A percentile compares a stretch with the other conserved stretches of the same genome.
Evolutionary conservation across 2,329 filamentous ascomycete genomes (phyloP).

Genomic region (Ploettnerulaceae sp.): DNA sequence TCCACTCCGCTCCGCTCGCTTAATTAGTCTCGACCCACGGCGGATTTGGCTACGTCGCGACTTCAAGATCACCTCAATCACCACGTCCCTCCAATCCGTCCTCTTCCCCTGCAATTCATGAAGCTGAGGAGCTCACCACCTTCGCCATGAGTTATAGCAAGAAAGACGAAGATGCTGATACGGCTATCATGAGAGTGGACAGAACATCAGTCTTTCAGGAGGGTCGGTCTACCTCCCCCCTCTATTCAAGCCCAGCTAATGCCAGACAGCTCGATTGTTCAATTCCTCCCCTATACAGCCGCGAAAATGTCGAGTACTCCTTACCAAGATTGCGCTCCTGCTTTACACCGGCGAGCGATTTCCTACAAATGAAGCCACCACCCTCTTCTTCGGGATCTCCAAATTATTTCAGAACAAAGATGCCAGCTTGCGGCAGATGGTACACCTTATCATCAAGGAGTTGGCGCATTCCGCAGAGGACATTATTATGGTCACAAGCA

Average conservation of each 20-base stretch:
- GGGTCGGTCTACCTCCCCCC: constrained; percentile 52
- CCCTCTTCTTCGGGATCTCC: constrained; percentile 97
- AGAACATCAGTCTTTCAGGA: constrained; percentile 98
- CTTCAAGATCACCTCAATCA: constrained; percentile 17
- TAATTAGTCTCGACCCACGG: constrained; percentile 25
- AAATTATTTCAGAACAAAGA: constrained; percentile 99
- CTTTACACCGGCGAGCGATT: constrained; percentile 97
- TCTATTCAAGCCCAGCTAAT: constrained; percentile 36
- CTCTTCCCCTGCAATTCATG: constrained; percentile 33
- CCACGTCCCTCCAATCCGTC: constrained; percentile 7
- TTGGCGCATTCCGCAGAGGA: constrained; percentile 91
- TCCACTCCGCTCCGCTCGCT: constrained; percentile 17
- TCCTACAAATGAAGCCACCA: constrained; percentile 94
- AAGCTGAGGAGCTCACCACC: constrained; percentile 34
- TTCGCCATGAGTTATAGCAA: constrained; percentile 90
- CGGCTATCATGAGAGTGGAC: constrained; percentile 92
- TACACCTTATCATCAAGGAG: constrained; percentile 97
- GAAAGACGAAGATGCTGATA: constrained; percentile 97
- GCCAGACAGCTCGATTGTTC: constrained; percentile 78
- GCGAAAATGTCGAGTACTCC: constrained; percentile 91
- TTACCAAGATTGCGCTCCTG: constrained; percentile 95
- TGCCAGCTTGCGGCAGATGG: constrained; percentile 96
- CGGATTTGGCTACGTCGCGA: constrained; percentile 32
- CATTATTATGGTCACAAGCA: constrained; percentile 99
- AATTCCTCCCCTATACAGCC: constrained; percentile 96